Evolutionary conservation across 495 filamentous ascomycete genomes (phyloP).

Genomic region (Daldinia concentrica): DNA sequence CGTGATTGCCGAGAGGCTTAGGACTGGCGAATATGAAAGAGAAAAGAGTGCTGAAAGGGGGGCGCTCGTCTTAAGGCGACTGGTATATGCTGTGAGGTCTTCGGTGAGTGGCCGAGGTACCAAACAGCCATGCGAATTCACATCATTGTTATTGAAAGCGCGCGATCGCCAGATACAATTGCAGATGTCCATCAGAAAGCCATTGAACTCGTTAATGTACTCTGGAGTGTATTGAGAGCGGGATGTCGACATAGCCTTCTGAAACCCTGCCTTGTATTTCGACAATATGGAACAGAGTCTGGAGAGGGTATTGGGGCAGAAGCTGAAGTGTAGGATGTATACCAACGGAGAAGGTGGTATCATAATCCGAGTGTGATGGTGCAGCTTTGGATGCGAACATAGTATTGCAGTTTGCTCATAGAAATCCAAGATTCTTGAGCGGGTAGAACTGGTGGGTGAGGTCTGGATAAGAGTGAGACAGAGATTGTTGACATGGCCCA

Average conservation of each 20-base stretch:
- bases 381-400: constrained; percentile 62
- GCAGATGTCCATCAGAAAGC: constrained; percentile 88
- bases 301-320: constrained; percentile 71
- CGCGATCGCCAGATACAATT: constrained; percentile 85
- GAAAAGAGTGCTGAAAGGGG: constrained; percentile 69
- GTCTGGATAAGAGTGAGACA: constrained; percentile 68
- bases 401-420: constrained; percentile 68
- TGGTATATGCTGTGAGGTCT: constrained; percentile 58
- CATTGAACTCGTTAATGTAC: constrained; percentile 79
- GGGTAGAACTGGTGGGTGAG: constrained; percentile 48
- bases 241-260: constrained; percentile 62
- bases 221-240: constrained; percentile 56
- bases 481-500: constrained; percentile 69
- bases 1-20: constrained; percentile 72
- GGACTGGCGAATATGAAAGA: constrained; percentile 71
- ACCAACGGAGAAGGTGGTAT: constrained; percentile 74
- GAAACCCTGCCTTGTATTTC: constrained; percentile 79
- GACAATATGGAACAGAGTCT: constrained; percentile 73
- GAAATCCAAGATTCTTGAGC: constrained; percentile 71
- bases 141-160: constrained; percentile 72
- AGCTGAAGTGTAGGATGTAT: constrained; percentile 73
- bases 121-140: constrained; percentile 78
- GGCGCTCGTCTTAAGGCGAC: constrained; percentile 52
- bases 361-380: constrained; percentile 65
- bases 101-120: constrained; percentile 60